Base-by-base conservation (phyloP, 805 yeast species). In the Suhomyces emberorum region DNA sequence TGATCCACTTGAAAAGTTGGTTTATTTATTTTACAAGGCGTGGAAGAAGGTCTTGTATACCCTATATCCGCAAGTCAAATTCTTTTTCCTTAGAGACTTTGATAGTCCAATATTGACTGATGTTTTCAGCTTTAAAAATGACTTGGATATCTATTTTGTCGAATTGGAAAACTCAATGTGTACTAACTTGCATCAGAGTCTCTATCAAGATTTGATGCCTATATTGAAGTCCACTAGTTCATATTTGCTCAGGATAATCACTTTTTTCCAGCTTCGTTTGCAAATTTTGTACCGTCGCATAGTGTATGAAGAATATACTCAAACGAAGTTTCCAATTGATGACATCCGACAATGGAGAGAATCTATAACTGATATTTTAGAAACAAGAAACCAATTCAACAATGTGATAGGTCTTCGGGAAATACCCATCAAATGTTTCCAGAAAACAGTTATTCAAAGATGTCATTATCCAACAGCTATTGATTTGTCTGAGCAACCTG, bases 21-120 rank as follows among this genome's bases (percentile, higher is more conserved):
- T 66, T 15, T 63, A 55, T 33, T 43, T 66, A 10, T 63, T 55
- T 42, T 61, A 48, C 48, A 55, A 59, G 34, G 51, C 54, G 5
- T 53, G 63, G 35, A 62, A 59, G 34, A 65, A 63, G 39, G 49
- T 59, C 0, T 42, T 64, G 15, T 61, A 48, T 43, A 63, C 67
- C 2, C 44, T 64, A 14, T 48, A 59, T 16, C 72, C 72, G 2
- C 72, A 66, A 32, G 55, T 65, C n/a, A 64, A 59, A 39, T 66
- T 57, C 40, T 63, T 60, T 46, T 64, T 60, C 37, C 40, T 66
- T 8, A 41, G 70, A 18, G 72, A 66, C 46, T 65, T 66, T 41
- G 70, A 63, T 41, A 50, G 59, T 34, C 70, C 72, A 2, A 51
- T 66, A 35, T 64, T 64, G 64, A 41, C 59, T 28, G 70, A 66